Percentiles rank a stretch among this genome's conserved stretches.
These are phyloP conservation scores for Pulicaria dysenterica DNA, from an alignment of 129 eudicot species.

Conservation along the genomic window DNA sequence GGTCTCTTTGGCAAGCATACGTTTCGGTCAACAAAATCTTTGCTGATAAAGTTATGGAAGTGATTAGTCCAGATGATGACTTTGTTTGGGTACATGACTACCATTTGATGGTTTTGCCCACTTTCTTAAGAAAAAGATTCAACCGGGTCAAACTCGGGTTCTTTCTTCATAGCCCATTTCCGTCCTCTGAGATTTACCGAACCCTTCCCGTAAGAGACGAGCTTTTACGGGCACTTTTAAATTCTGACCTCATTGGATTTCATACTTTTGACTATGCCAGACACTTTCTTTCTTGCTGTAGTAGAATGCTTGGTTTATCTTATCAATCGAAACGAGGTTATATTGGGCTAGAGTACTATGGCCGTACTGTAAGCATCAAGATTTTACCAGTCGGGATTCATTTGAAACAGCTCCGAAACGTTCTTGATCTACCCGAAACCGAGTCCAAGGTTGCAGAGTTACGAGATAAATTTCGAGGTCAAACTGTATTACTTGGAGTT, in stretches of 20 bases:
- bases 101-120: conserved; percentile 88
- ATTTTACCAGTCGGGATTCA: conserved; percentile 89
- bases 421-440: conserved; percentile 73
- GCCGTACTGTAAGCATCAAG: conserved; percentile 86
- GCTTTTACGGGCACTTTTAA: conserved; percentile 74
- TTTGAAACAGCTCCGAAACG: conserved; percentile 68
- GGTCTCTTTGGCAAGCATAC: conserved; percentile 88
- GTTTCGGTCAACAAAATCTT: conserved; percentile 88
- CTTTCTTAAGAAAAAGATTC: conserved; percentile 79
- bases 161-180: conserved; percentile 79
- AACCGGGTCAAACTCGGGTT: conserved; percentile 87
- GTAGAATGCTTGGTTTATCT: conserved; percentile 90
- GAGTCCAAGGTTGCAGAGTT: conserved; percentile 66
- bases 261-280: conserved; percentile 90
- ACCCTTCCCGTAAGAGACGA: conserved; percentile 82
- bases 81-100: conserved; percentile 93
- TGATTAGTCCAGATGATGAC: conserved; percentile 89
- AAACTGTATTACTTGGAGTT: conserved; percentile 82
- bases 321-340: conserved; percentile 90
- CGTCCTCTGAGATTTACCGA: conserved; percentile 88
- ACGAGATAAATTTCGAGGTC: conserved; percentile 52
- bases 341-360: conserved; percentile 85
- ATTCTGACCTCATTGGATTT: conserved; percentile 85
- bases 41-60: conserved; percentile 96
- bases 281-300: conserved; percentile 88